These are phyloP conservation scores for Corylus americana DNA, from an alignment of 306 rosid species.

Conservation along the genomic window DNA sequence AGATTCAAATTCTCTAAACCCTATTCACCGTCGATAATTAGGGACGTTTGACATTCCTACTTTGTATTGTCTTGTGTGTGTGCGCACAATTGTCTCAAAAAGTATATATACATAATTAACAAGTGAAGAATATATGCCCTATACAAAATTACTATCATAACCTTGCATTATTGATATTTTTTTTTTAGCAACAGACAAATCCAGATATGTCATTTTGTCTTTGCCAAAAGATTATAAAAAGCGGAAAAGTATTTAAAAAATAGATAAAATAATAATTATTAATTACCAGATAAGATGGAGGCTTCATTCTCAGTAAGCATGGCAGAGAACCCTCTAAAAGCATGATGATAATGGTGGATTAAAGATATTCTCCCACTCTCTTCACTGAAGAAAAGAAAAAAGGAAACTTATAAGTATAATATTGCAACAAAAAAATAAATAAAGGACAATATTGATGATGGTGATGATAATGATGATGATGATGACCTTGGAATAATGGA, in stretches of 20 bases:
- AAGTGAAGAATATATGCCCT: not conserved
- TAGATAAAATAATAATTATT: constrained; percentile 4
- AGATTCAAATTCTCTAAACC: too few species aligned
- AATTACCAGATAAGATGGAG: constrained; percentile 69
- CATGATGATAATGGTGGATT: constrained; percentile 70
- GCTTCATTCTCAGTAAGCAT: constrained; percentile 85
- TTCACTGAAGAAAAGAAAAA: constrained; percentile 36
- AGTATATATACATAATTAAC: too few species aligned
- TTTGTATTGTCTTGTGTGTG: too few species aligned
- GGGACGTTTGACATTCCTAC: not conserved
- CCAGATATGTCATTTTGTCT: not conserved
- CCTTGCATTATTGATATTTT: too few species aligned
- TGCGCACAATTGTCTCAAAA: too few species aligned
- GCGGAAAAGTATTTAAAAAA: constrained; percentile 3
- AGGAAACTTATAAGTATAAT: not conserved
- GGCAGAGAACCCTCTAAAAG: constrained; percentile 90
- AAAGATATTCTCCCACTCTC: constrained; percentile 58
- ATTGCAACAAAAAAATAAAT: not conserved
- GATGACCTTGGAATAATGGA: constrained; percentile 55
- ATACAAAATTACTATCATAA: not conserved
- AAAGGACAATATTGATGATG: not conserved
- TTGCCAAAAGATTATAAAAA: not conserved
- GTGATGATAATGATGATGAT: not conserved
- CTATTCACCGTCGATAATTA: too few species aligned
- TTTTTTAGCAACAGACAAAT: not conserved